Evolutionary conservation across 1,139 yeast genomes (phyloP), one percentile per base, ranked within the genome.

Genomic region (Yarrowia galli): DNA sequence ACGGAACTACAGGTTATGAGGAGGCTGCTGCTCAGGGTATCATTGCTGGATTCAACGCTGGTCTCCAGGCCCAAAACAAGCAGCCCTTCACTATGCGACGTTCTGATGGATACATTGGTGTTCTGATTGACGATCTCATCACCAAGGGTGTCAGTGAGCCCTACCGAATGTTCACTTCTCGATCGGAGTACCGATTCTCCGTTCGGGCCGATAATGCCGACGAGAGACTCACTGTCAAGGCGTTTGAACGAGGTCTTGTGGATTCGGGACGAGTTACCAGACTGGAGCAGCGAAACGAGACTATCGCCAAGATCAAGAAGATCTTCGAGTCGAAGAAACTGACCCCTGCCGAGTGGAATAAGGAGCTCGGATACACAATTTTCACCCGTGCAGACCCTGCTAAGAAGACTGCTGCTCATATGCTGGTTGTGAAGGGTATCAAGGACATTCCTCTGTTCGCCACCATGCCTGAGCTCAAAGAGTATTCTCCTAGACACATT

Each of bases 11-110:
- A 0, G 99, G 99, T 0, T 96, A 96, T 74, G 99, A 96, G 79
- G 99, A 96, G 76, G 99, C 99, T 0, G 97, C 98, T 1, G 89
- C 98, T 0, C 99, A 95, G 75, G 99, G 99, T 0, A 84, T 93
- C 69, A 80, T 96, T 65, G 99, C 99, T 1, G 99, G 99, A 8
- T 89, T 93, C 48, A 96, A 96, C 76, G 98, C 99, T 0, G 95
- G 93, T 0, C 70, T 76, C 1, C 74, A 85, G 0, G 74, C 78
- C 23, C 74, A 76, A 65, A 74, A 77, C 0, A 80, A 80, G 49
- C 82, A 80, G 0, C 84, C 87, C 1, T 78, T 95, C 70, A 80
- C 81, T 42, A 74, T 96, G 22, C 83, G 86, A 20, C 81, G 99
- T 70, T 84, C 92, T 0, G 96, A 92, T 75, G 98, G 97, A 0